phyloP scores from a whole-genome alignment of 192 early-diverging fungal genomes.

The Coemansia sp. region DNA sequence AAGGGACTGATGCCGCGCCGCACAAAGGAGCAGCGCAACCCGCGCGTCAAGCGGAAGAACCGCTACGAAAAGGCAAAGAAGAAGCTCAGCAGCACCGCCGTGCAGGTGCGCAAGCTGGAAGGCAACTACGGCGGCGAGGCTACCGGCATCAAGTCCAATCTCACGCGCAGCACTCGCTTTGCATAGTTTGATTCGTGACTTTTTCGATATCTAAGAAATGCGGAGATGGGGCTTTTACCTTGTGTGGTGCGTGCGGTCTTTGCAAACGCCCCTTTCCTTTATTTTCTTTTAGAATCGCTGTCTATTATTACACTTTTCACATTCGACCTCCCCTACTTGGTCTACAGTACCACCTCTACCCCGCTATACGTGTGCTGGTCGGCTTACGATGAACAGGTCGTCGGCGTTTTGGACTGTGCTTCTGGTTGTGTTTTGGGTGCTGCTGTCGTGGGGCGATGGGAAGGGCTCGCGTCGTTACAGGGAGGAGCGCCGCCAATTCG shows the following conservation, averaged over 20 bases:
- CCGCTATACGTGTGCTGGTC: not conserved
- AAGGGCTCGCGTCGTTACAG: conserved; percentile 7
- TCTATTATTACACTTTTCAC: not conserved
- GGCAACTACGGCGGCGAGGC: conserved; percentile 87
- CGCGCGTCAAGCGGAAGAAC: conserved; percentile 88
- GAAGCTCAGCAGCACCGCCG: conserved; percentile 78
- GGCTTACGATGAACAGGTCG: not conserved
- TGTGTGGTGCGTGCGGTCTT: not conserved
- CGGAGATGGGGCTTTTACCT: too few relatives aligned
- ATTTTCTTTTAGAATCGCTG: conserved; percentile 1
- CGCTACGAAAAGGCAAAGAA: conserved; percentile 90
- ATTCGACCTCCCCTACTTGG: not conserved
- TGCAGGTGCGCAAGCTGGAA: conserved; percentile 68
- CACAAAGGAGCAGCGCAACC: conserved; percentile 90
- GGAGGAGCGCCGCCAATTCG: conserved; percentile 21
- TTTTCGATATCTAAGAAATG: not conserved
- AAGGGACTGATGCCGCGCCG: conserved; percentile 91
- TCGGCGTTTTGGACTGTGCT: not conserved
- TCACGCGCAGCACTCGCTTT: conserved; percentile 82
- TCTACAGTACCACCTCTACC: not conserved
- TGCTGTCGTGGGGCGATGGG: conserved; percentile 13
- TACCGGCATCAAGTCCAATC: conserved; percentile 88
- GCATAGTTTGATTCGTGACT: conserved; percentile 16
- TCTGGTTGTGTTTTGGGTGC: conserved; percentile 16
- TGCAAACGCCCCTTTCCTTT: not conserved